Conservation (phyloP, 345 rosid genomes). For the Eucalyptus sp. region DNA sequence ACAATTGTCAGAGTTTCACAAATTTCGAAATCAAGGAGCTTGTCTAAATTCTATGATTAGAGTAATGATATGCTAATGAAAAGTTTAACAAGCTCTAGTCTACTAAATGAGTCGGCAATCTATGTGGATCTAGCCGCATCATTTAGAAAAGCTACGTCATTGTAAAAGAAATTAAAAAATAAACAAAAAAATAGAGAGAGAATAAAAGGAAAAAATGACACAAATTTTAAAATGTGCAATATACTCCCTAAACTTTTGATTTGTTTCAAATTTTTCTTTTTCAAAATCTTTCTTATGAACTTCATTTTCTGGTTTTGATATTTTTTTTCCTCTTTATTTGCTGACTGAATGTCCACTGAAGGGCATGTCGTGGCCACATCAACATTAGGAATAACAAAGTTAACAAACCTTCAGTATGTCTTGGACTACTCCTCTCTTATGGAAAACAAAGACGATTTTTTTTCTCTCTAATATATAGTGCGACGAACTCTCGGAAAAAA, state of each 20-base stretch:
- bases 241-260: too few species aligned
- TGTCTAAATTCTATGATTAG: neutral
- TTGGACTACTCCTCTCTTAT: neutral
- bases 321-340: neutral
- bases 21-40: neutral
- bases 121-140: fast-evolving
- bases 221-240: neutral
- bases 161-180: neutral
- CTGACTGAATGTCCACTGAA: neutral
- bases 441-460: too few species aligned
- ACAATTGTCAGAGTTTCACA: neutral
- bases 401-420: neutral
- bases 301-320: too few species aligned
- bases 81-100: neutral
- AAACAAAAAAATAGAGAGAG: neutral
- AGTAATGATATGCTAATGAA: neutral
- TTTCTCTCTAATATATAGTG: too few species aligned
- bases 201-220: neutral
- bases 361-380: neutral
- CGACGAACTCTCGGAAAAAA: neutral
- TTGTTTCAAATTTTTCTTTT: fast-evolving
- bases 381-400: neutral
- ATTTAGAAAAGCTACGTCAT: neutral
- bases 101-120: neutral
- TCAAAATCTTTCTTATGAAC: neutral